Conservation (phyloP, 164 flowering plant species). For the Berberis thunbergii region DNA sequence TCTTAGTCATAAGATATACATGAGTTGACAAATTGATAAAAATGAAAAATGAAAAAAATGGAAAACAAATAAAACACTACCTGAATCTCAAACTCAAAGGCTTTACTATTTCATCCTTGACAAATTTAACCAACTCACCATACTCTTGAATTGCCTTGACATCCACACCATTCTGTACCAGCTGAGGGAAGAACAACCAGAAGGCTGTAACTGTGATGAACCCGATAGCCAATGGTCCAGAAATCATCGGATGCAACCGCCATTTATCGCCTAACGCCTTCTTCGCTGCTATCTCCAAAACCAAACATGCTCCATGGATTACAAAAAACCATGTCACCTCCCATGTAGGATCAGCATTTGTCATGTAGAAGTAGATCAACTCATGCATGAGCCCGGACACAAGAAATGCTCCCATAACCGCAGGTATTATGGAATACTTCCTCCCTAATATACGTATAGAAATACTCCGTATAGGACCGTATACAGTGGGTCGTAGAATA, state of each 20-base stretch:
- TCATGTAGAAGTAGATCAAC: conserved; percentile 22
- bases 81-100: no score
- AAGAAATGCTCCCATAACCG: conserved; percentile 16
- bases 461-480: conserved; percentile 17
- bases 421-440: conserved; percentile 18
- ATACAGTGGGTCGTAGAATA: conserved; percentile 38
- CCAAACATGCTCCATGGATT: conserved; percentile 19
- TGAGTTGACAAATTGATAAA: no score
- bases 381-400: conserved; percentile 41
- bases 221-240: conserved; percentile 5
- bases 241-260: conserved; percentile 11
- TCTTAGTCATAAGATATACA: no score
- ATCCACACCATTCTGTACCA: neutral
- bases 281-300: conserved; percentile 10
- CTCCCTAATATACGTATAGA: conserved; percentile 8
- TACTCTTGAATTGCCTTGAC: neutral
- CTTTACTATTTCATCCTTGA: neutral
- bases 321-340: conserved; percentile 22
- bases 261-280: conserved; percentile 3
- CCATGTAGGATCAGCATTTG: conserved; percentile 22
- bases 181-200: conserved; percentile 5
- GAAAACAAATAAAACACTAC: no score
- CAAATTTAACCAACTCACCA: neutral
- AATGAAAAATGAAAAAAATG: no score
- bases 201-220: conserved; percentile 6